Evolutionary conservation across 1,139 yeast genomes (phyloP).

Genomic region (Hemisphaericaspora lyxosophila): DNA sequence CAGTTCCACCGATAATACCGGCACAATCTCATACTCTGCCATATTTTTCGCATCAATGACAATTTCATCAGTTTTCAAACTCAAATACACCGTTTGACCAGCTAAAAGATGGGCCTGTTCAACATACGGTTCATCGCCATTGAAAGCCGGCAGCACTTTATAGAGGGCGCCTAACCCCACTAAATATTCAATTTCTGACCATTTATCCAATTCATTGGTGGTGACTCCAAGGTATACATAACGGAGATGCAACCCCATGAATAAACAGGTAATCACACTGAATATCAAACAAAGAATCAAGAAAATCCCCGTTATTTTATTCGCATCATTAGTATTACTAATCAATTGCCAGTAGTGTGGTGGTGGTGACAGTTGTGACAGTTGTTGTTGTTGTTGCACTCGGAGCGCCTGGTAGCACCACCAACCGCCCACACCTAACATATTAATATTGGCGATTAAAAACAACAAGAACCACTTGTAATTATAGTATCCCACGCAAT

Average conservation of each 20-base stretch:
- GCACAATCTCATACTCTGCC: slow-evolving; percentile 17
- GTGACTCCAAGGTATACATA: slow-evolving; percentile 79
- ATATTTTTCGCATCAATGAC: slow-evolving; percentile 13
- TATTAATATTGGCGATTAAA: slow-evolving; percentile 52
- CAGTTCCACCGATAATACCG: slow-evolving; percentile 35
- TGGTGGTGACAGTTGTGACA: too few relatives aligned
- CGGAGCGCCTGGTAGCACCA: slow-evolving; percentile 36
- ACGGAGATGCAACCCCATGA: slow-evolving; percentile 60
- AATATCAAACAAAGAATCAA: slow-evolving; percentile 55
- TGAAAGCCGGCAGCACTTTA: slow-evolving; percentile 12
- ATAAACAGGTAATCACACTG: slow-evolving; percentile 53
- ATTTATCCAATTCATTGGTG: slow-evolving; percentile 84
- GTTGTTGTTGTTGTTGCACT: slow-evolving; percentile 2
- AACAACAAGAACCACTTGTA: slow-evolving; percentile 69
- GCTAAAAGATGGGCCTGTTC: slow-evolving; percentile 15
- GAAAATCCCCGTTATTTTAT: slow-evolving; percentile 51
- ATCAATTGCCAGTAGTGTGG: slow-evolving; percentile 25
- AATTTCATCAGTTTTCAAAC: slow-evolving; percentile 27
- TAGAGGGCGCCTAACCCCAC: slow-evolving; percentile 40
- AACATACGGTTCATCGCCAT: slow-evolving; percentile 15
- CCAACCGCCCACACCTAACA: slow-evolving; percentile 61
- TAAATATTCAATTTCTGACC: slow-evolving; percentile 71
- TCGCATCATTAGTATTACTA: slow-evolving; percentile 28
- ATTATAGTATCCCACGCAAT: slow-evolving; percentile 81
- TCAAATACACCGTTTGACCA: slow-evolving; percentile 24